phyloP scores from a whole-genome alignment of 2,329 filamentous ascomycete genomes.

The Emmonsia crescens region DNA sequence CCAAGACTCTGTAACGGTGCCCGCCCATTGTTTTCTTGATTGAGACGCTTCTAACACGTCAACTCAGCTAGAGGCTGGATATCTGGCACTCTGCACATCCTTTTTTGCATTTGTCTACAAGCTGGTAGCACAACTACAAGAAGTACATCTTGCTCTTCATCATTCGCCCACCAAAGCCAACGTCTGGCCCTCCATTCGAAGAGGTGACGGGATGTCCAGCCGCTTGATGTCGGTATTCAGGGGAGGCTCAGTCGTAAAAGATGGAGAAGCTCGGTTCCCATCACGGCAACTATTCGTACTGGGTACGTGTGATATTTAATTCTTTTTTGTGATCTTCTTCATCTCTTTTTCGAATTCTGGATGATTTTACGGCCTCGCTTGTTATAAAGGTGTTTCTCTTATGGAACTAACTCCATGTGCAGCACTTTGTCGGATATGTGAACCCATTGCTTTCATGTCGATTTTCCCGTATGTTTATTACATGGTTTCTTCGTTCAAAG shows the following conservation, averaged over 20 bases:
- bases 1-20: background rate
- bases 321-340: constrained; percentile 7
- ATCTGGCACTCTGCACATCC: background rate
- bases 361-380: constrained; percentile 5
- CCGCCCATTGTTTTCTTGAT: background rate
- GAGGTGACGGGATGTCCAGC: background rate
- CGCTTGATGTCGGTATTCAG: constrained; percentile 1
- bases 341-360: constrained; percentile 1
- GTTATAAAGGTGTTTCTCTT: background rate
- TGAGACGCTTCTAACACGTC: background rate
- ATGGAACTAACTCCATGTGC: background rate
- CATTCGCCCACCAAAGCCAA: background rate
- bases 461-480: constrained; percentile 98
- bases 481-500: constrained; percentile 87
- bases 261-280: constrained; percentile 42
- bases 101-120: background rate
- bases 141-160: background rate
- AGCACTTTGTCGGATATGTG: constrained; percentile 92
- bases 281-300: constrained; percentile 47
- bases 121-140: background rate
- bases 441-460: constrained; percentile 98
- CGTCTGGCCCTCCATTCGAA: background rate
- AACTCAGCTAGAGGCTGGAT: background rate
- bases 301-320: constrained; percentile 30
- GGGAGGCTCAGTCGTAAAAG: constrained; percentile 5